Conservation (phyloP, 345 rosid species). For the Heritiera littoralis region DNA sequence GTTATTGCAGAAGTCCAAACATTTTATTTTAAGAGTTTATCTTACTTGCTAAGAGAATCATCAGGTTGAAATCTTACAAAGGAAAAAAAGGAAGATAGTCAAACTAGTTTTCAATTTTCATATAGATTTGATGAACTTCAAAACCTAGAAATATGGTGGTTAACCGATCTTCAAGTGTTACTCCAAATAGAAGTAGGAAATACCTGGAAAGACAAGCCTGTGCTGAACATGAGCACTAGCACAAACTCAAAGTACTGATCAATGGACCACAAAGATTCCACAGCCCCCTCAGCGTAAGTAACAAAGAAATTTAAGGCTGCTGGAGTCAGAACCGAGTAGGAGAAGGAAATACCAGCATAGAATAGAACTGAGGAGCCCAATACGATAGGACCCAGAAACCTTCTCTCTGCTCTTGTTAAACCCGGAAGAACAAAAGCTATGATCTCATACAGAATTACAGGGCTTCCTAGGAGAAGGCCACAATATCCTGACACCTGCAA, state of each 20-base stretch:
- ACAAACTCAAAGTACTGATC: conserved; percentile 98
- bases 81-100: not conserved
- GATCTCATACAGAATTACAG: conserved; percentile 84
- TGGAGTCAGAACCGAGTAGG: conserved; percentile 84
- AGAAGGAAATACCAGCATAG: conserved; percentile 81
- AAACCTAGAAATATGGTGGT: not conserved
- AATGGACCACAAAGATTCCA: conserved; percentile 96
- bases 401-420: conserved; percentile 83
- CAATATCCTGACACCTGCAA: conserved; percentile 95
- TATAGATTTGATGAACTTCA: not conserved
- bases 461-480: conserved; percentile 94
- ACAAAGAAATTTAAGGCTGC: conserved; percentile 97
- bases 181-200: conserved; percentile 3
- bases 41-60: not conserved
- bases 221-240: conserved; percentile 97
- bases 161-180: not conserved
- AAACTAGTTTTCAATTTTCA: not conserved
- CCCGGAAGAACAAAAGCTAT: conserved; percentile 98
- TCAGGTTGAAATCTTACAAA: not conserved
- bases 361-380: conserved; percentile 90
- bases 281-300: conserved; percentile 92
- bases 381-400: conserved; percentile 90
- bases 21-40: not conserved
- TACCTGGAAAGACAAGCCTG: conserved; percentile 97
- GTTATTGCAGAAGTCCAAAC: not conserved